phyloP scores from a whole-genome alignment of 805 yeast genomes.

The Maudiozyma barnettii region DNA sequence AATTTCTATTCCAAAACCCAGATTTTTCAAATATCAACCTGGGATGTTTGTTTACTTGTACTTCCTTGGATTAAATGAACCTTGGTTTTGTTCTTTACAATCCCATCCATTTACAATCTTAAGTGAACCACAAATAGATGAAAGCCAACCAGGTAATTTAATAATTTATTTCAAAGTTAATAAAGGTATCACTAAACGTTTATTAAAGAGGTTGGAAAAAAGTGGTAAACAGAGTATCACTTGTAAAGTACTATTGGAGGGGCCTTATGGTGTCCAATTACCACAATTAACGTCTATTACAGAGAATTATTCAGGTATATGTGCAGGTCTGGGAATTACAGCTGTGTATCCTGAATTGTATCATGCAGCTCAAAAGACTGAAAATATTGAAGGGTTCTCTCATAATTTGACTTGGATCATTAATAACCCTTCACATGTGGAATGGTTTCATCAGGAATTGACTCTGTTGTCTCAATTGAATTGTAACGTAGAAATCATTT shows the following conservation, averaged over 20 bases:
- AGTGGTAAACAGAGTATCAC: conserved; percentile 24
- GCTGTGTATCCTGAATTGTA: conserved; percentile 39
- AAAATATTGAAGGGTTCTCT: conserved; percentile 5
- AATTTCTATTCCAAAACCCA: conserved; percentile 35
- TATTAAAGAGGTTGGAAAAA: conserved; percentile 28
- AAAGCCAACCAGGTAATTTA: conserved; percentile 18
- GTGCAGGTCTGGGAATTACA: conserved; percentile 48
- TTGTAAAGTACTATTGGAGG: conserved; percentile 43
- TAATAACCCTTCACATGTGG: conserved; percentile 40
- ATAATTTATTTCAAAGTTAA: conserved; percentile 42
- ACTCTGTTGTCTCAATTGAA: conserved; percentile 21
- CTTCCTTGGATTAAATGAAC: conserved; percentile 41
- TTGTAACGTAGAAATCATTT: conserved; percentile 20
- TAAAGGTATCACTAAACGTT: conserved; percentile 46
- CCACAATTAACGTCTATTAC: conserved; percentile 31
- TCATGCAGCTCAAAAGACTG: conserved; percentile 16
- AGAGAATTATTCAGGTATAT: conserved; percentile 34
- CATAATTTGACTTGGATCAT: conserved; percentile 56
- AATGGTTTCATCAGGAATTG: conserved; percentile 41
- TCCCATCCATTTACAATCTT: conserved; percentile 65
- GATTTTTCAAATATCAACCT: conserved; percentile 40
- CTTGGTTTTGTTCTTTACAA: conserved; percentile 42
- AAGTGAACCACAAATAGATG: conserved; percentile 30
- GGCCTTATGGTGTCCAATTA: conserved; percentile 47
- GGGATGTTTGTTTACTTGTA: conserved; percentile 51